Conservation (phyloP, 116 monocot genomes). For the Dioscorea cayenensis region DNA sequence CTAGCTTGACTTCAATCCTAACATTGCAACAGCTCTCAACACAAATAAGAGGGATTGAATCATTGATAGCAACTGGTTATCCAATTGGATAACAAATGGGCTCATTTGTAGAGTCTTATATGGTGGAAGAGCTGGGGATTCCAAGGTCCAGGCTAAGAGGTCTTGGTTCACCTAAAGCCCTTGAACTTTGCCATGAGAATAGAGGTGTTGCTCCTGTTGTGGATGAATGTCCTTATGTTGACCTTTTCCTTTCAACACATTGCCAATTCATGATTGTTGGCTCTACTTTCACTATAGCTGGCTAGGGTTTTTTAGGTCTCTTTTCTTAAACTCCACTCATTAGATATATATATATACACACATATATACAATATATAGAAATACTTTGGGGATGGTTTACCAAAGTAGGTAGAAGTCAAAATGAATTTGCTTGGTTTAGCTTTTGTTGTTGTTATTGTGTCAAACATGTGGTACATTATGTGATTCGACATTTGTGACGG, state of each 20-base stretch:
- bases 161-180: neutral
- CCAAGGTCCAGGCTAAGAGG: slow-evolving; percentile 1
- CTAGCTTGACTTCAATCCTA: slow-evolving; percentile 8
- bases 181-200: slow-evolving; percentile 6
- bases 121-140: slow-evolving; percentile 7
- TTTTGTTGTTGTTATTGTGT: too few species aligned
- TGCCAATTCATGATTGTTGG: slow-evolving; percentile 7
- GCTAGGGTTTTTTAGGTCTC: slow-evolving; percentile 8
- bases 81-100: slow-evolving; percentile 4
- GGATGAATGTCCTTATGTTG: slow-evolving; percentile 17
- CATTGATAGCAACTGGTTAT: neutral
- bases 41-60: neutral
- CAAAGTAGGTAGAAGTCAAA: too few species aligned
- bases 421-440: too few species aligned
- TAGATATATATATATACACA: too few species aligned
- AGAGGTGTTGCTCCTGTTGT: slow-evolving; percentile 20
- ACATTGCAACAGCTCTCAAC: slow-evolving; percentile 12
- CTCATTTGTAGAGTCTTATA: neutral
- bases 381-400: too few species aligned
- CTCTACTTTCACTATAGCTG: slow-evolving; percentile 1
- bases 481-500: too few species aligned
- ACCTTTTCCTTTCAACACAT: slow-evolving; percentile 10
- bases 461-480: too few species aligned
- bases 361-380: too few species aligned
- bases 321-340: neutral